Conservation (phyloP, 202 grass and related monocot species). For the Setaria viridis region DNA sequence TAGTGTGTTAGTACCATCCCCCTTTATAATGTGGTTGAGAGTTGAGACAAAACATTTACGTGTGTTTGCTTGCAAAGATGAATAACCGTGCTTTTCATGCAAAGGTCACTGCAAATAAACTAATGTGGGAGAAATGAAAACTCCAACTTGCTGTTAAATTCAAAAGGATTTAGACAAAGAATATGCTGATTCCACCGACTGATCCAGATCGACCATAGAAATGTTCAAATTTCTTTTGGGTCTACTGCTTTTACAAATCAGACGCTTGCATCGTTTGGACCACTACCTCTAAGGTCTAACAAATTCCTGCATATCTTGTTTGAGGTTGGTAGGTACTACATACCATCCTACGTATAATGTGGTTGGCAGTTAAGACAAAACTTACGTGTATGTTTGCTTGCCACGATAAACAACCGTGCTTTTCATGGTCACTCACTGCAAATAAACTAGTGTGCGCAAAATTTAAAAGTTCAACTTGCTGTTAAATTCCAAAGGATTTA, state of each 20-base stretch:
- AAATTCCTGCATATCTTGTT: no score
- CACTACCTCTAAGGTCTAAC: no score
- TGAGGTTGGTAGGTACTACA: no score
- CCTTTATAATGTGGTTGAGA: neutral
- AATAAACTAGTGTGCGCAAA: neutral
- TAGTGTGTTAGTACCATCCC: no score
- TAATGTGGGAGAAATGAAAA: neutral
- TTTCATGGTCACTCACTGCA: neutral
- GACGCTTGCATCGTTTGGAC: no score
- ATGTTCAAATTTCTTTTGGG: neutral
- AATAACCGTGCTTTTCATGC: slow-evolving; percentile 19
- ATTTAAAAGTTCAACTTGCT: neutral
- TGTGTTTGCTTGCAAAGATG: slow-evolving; percentile 30
- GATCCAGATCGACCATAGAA: neutral
- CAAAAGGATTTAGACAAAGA: neutral
- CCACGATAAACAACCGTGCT: slow-evolving; percentile 3
- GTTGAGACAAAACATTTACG: neutral
- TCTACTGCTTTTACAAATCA: neutral
- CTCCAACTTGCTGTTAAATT: neutral
- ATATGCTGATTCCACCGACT: neutral
- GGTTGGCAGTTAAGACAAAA: neutral
- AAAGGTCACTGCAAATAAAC: slow-evolving; percentile 10
- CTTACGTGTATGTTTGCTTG: slow-evolving; percentile 4
- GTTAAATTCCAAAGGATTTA: neutral
- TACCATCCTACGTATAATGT: no score